Base-by-base conservation (phyloP, 495 filamentous ascomycete genomes). In the Collariella sp. region DNA sequence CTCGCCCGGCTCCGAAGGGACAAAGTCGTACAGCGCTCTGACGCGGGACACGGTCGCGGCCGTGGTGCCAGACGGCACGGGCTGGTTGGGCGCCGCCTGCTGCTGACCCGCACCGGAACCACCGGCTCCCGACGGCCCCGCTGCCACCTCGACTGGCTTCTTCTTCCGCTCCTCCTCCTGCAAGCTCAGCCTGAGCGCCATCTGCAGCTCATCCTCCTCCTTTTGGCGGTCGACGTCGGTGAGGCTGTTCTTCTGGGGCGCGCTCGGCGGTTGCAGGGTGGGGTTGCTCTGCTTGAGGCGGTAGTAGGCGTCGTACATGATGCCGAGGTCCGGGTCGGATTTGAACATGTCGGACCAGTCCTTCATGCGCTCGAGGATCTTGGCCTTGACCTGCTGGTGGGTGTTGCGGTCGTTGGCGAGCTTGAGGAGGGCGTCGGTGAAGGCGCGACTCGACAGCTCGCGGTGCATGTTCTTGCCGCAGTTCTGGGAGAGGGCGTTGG, bases 1-100 rank as follows among this genome's bases (percentile, higher is more conserved):
- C 71, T 98, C 93, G 20, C 91, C 91, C 18, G 89, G 81, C 71
- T 98, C 93, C 3, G 90, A 91, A 5, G 93, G 93, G 46, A 85
- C 79, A 66, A 98, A 98, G 70, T 98, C 93, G 65, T 87, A 98
- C 26, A 97, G 75, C 10, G 94, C 93, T 59, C 91, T 79, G 18
- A 98, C 93, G 46, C 93, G 83, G 23, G 91, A 96, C 15, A 98
- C 91, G 2, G 93, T 98, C 19, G 94, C 93, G n/a, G 93, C 94
- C 0, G 93, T 96, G 19, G 94, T 97, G 36, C 74, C 82, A 41
- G 70, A 64, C 52, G 65, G 64, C 36, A 61, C 74, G 39, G 65
- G 75, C 63, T 67, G 76, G 43, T 57, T 52, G 40, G 58, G 73
- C 51, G 65, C 67, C 35, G 76, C 45, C 54, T 54, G 71, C 54